Evolutionary conservation across 1,284 basidiomycete genomes (phyloP).

Genomic region (Inonotus hispidus): DNA sequence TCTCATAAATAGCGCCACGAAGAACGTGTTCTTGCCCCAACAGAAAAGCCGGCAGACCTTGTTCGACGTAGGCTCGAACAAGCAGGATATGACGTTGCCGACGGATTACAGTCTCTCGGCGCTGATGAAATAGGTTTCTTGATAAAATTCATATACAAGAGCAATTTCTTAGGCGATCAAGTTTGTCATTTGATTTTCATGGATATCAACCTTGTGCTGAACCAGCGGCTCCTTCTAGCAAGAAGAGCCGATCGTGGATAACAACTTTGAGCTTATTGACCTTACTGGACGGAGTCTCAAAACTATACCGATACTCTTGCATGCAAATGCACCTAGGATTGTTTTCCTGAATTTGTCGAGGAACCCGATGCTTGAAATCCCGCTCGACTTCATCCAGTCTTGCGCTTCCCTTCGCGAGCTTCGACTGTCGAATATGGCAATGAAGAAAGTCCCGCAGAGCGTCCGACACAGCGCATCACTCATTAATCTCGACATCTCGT

Average conservation of each 20-base stretch:
- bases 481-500: conserved; percentile 85
- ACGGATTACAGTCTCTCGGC: conserved; percentile 78
- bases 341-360: conserved; percentile 86
- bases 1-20: conserved; percentile 12
- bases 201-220: conserved; percentile 12
- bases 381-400: conserved; percentile 93
- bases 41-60: conserved; percentile 84
- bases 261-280: conserved; percentile 80
- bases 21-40: conserved; percentile 80
- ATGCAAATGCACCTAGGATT: conserved; percentile 84
- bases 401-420: conserved; percentile 84
- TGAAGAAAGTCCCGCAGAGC: conserved; percentile 89
- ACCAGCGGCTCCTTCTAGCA: conserved; percentile 23
- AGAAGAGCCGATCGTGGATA: conserved; percentile 71
- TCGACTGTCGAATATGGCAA: conserved; percentile 87
- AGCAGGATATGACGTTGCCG: conserved; percentile 84
- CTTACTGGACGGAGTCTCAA: conserved; percentile 80
- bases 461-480: conserved; percentile 75
- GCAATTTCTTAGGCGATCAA: conserved; percentile 55
- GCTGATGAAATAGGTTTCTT: conserved; percentile 83
- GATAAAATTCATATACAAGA: conserved; percentile 85
- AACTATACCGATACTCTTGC: conserved; percentile 87
- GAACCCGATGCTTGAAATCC: conserved; percentile 96
- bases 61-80: conserved; percentile 83
- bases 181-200: conserved; percentile 36